Conservation (phyloP, 2,329 filamentous ascomycete species). For the Neonectria sp. region DNA sequence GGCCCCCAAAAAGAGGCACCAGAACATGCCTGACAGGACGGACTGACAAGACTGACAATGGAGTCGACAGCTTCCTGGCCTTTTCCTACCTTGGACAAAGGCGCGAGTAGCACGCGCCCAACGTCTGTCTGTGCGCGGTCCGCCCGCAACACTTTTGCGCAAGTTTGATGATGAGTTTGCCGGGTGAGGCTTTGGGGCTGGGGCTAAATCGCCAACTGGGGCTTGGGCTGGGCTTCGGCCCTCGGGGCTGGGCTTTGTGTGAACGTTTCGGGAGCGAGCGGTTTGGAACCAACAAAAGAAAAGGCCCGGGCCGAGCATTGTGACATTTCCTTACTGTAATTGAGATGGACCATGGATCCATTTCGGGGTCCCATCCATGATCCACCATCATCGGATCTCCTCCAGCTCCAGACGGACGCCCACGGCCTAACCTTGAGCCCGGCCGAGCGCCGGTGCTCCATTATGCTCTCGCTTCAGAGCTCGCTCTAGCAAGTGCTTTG, state of each 20-base stretch:
- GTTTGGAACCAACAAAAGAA: constrained; percentile 35
- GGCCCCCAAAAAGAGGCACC: constrained; percentile 5
- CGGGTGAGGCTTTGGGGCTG: constrained; percentile 34
- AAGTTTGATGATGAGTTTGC: constrained; percentile 31
- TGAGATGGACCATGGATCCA: constrained; percentile 16
- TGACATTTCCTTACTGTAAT: constrained; percentile 16
- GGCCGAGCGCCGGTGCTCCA: constrained; percentile 19
- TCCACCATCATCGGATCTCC: constrained; percentile 23
- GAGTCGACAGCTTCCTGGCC: constrained; percentile 18
- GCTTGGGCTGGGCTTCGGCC: constrained; percentile 9
- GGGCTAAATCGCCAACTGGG: constrained; percentile 4
- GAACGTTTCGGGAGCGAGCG: constrained; percentile 22
- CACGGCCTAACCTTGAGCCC: constrained; percentile 17
- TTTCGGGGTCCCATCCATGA: constrained; percentile 10
- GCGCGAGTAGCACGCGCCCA: constrained; percentile 40
- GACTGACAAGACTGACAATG: constrained; percentile 30
- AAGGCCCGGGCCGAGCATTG: constrained; percentile 46
- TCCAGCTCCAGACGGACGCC: constrained; percentile 6
- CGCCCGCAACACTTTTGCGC: constrained; percentile 33
- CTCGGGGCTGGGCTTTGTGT: constrained; percentile 23
- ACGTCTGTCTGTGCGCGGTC: constrained; percentile 43
- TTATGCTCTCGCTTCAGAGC: neutral
- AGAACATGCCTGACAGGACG: constrained; percentile 19
- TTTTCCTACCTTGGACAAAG: constrained; percentile 43
- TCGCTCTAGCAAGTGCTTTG: neutral